Conservation (phyloP, 1,284 basidiomycete species). For the Boletus smithii region DNA sequence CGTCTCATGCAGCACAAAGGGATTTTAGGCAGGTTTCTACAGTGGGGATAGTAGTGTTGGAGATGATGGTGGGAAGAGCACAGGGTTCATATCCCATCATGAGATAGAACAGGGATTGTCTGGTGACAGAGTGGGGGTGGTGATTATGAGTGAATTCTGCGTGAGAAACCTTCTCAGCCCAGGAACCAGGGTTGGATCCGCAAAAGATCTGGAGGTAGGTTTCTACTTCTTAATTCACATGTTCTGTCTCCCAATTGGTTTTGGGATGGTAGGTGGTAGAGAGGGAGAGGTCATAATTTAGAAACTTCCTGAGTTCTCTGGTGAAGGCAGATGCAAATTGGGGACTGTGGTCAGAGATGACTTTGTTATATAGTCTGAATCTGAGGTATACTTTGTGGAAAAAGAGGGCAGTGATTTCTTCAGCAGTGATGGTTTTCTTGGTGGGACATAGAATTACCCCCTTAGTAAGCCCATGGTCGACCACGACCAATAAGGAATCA, state of each 20-base stretch:
- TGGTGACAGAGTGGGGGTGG: not conserved
- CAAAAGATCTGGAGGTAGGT: conserved; percentile 7
- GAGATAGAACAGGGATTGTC: not conserved
- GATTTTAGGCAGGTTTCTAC: not conserved
- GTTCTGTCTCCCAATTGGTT: conserved; percentile 2
- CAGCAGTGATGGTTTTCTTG: too few species aligned
- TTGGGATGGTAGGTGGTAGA: conserved; percentile 1
- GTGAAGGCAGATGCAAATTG: too few species aligned
- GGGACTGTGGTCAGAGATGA: too few species aligned
- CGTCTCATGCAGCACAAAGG: too few species aligned
- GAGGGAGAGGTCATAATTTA: not conserved
- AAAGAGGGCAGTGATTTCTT: too few species aligned
- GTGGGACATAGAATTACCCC: too few species aligned
- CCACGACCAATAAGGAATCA: too few species aligned
- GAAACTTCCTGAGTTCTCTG: not conserved
- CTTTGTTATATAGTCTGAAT: too few species aligned
- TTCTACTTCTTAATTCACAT: conserved; percentile 5
- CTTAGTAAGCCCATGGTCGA: too few species aligned
- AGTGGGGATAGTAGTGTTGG: not conserved
- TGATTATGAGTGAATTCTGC: conserved; percentile 3
- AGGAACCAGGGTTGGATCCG: not conserved
- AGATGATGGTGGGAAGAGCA: not conserved
- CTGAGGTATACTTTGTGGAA: too few species aligned
- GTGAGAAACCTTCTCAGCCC: not conserved
- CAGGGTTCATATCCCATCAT: not conserved